Evolutionary conservation across 2,329 filamentous ascomycete species (phyloP), one percentile per base, ranked within the genome.

Genomic region (Ophiostoma pallidulum): DNA sequence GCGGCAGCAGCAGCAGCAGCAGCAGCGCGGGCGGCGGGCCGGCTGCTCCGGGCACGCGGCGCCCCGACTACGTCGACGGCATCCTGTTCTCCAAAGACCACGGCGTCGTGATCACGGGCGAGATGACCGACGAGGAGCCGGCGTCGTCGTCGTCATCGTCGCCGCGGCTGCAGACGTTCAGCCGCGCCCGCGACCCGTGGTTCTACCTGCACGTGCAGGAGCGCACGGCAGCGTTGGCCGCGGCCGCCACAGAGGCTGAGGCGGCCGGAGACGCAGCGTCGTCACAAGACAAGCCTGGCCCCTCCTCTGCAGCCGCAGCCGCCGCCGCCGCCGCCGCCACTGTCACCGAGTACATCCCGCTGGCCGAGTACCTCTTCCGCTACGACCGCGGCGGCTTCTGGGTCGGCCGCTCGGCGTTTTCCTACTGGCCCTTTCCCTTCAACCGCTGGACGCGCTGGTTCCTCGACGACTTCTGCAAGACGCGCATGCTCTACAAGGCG

Each of bases 321-420:
- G n/a, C n/a, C n/a, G n/a, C 32, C n/a, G 32, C 7, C n/a, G n/a
- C 38, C 9, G 12, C 38, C 12, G n/a, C n/a, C n/a, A n/a, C 36
- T 13, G 38, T 39, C 18, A 62, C 60, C 45, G 79, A 85, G 43
- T 77, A 78, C 55, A 74, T 86, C 35, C 82, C 83, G 0, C 66
- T 86, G 4, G 75, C 77, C 33, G 82, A 86, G 60, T 87, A 87
- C 60, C 77, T 86, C 54, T 87, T 87, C 70, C 76, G 83, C 43
- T 87, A 87, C 66, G 83, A 87, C 63, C 76, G 83, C 38, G 83
- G 80, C 45, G 81, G 79, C 13, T 87, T 87, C 70, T 87, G 83
- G 83, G 81, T 84, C 32, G 82, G 80, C 37, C 66, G 68, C 7
- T 74, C 75, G 13, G 80, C 78, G 3, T 86, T 84, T 61, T 68